Base-by-base conservation (phyloP, 2,329 filamentous ascomycete genomes). In the Aaosphaeria arxii region DNA sequence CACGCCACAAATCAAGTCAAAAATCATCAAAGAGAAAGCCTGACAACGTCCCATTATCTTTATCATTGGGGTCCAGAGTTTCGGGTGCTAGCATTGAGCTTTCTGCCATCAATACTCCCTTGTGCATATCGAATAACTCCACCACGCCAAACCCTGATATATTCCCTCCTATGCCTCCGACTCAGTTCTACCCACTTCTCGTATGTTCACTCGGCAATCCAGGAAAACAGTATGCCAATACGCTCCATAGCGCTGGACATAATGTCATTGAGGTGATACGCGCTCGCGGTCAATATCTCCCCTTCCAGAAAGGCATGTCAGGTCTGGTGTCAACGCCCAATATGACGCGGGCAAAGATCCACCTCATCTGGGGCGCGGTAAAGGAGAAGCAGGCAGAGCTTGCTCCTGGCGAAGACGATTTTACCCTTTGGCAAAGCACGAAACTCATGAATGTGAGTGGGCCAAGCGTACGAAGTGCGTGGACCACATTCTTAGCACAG, bases 131-230 rank as follows among this genome's bases (percentile, higher is more conserved):
- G 17, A 24, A 24, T 24, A 24, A 24, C 17, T 24, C 17, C 17
- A 24, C 17, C 17, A 24, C 17, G 17, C 17, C 17, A 24, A 24
- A 24, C 17, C 17, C 17, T 24, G 17, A 24, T 24, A 24, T 24
- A 24, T 24, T 24, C 17, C 24, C 24, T 35, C 43, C 44, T 5
- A 50, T 50, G 30, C 44, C 47, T 6, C 44, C 44, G 5, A 46
- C 11, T 33, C 13, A 39, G 7, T 57, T 62, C 13, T 57, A 70
- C 44, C 72, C 75, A 36, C 83, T 95, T 58, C 82, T 97, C 48
- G 78, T 97, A 61, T 82, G 91, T 74, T 94, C 89, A 53, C 81
- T 99, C 53, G 94, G 94, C 57, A 97, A 97, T 61, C 90, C 88
- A 5, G 59, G 61, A 48, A 75, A 83, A 2, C 67, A 72, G 24